Evolutionary conservation across 2,329 filamentous ascomycete species (phyloP).

Genomic region (Geosmithia putterillii): DNA sequence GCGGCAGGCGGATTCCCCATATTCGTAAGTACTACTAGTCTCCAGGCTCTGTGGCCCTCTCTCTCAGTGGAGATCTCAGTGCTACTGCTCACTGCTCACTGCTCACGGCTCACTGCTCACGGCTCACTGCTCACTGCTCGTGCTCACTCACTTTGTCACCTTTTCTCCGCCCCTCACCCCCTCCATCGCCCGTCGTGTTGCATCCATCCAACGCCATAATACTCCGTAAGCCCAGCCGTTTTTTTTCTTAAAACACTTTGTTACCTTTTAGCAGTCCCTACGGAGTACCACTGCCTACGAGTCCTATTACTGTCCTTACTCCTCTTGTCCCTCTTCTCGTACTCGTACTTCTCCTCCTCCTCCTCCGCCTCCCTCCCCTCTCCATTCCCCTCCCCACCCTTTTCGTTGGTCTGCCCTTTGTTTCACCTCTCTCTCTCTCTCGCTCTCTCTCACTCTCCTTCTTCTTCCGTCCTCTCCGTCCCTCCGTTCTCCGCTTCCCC

Average conservation of each 20-base stretch:
- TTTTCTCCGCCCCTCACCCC: not conserved
- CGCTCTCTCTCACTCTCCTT: constrained; percentile 6
- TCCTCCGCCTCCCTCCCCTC: constrained; percentile 4
- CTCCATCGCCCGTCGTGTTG: not conserved
- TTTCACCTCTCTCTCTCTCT: not conserved
- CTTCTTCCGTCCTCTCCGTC: too few relatives aligned
- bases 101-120: too few relatives aligned
- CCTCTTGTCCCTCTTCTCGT: not conserved
- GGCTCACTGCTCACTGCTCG: too few relatives aligned
- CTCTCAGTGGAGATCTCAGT: too few relatives aligned
- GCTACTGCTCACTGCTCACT: too few relatives aligned
- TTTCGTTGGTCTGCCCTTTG: not conserved
- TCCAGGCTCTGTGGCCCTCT: too few relatives aligned
- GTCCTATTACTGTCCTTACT: not conserved
- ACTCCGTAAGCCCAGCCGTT: not conserved
- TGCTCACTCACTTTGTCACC: not conserved
- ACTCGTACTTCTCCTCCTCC: not conserved
- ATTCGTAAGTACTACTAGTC: too few relatives aligned
- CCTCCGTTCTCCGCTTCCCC: constrained; percentile 4
- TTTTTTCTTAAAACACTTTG: not conserved
- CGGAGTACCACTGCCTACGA: not conserved
- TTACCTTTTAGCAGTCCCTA: too few relatives aligned
- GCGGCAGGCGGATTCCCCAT: too few relatives aligned
- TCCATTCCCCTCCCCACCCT: constrained; percentile 4
- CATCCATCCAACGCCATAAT: not conserved